Evolutionary conservation across 306 rosid genomes (phyloP).

Genomic region (Albizia julibrissin): DNA sequence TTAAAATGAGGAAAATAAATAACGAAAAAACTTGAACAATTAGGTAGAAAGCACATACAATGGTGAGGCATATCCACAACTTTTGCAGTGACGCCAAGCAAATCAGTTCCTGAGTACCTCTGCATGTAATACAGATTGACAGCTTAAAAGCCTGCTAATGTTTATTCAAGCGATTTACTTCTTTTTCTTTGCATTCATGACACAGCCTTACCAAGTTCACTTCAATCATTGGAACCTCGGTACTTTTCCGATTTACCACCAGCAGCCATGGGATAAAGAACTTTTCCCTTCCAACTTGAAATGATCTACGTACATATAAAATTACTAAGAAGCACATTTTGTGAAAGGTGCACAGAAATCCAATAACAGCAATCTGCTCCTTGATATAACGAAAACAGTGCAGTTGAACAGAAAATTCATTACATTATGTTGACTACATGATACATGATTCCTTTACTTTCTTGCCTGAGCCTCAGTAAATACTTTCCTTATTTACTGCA

Average conservation of each 20-base stretch:
- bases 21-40: neutral
- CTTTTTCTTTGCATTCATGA: constrained; percentile 17
- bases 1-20: neutral
- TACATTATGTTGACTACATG: neutral
- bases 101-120: constrained; percentile 89
- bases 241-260: constrained; percentile 86
- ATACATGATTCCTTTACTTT: constrained; percentile 13
- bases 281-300: constrained; percentile 95
- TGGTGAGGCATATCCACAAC: constrained; percentile 97
- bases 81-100: constrained; percentile 93
- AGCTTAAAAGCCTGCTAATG: constrained; percentile 14
- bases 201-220: constrained; percentile 67
- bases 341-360: neutral
- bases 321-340: constrained; percentile 18
- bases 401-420: neutral
- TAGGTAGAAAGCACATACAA: constrained; percentile 55
- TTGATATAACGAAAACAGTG: neutral
- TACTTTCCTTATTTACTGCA: neutral
- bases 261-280: constrained; percentile 92
- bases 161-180: neutral
- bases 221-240: constrained; percentile 88
- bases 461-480: neutral
- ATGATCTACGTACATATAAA: constrained; percentile 62
- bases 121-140: constrained; percentile 41
- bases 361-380: constrained; percentile 5